Percentiles rank a stretch among this genome's conserved stretches.
Conservation (phyloP, 495 filamentous ascomycete species). For the Aspergillus leporis region DNA sequence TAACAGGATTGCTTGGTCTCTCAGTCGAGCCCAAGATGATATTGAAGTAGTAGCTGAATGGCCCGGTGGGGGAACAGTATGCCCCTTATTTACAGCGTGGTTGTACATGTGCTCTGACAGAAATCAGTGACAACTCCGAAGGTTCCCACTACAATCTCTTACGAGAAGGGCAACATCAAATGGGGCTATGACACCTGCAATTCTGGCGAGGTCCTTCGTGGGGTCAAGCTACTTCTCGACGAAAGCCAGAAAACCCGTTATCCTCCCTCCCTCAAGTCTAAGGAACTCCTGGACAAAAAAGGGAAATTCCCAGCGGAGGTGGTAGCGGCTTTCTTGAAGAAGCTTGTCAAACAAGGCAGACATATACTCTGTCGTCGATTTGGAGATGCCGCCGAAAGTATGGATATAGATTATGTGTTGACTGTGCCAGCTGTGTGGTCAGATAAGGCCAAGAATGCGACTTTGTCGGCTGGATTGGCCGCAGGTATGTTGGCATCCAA, state of each 20-base stretch:
- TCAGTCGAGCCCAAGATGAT: conserved; percentile 23
- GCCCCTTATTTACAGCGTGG: conserved; percentile 2
- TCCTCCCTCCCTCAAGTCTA: conserved; percentile 18
- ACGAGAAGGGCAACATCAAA: conserved; percentile 27
- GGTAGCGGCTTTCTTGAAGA: conserved; percentile 38
- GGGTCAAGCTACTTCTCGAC: conserved; percentile 43
- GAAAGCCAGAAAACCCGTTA: conserved; percentile 21
- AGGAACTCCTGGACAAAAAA: conserved; percentile 18
- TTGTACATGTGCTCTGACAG: background rate
- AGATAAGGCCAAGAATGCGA: conserved; percentile 50
- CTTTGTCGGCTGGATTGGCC: conserved; percentile 40
- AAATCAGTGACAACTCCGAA: conserved; percentile 41
- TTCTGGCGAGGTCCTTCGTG: conserved; percentile 25
- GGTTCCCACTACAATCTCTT: conserved; percentile 49
- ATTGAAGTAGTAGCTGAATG: conserved; percentile 38
- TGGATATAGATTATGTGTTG: conserved; percentile 39
- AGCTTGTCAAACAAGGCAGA: conserved; percentile 38
- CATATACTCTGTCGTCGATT: conserved; percentile 31
- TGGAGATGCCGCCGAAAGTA: conserved; percentile 15
- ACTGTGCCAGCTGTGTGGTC: conserved; percentile 60
- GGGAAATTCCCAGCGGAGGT: conserved; percentile 35
- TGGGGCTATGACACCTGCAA: conserved; percentile 46
- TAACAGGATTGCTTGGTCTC: conserved; percentile 23
- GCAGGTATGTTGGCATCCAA: conserved; percentile 46
- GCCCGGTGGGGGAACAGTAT: conserved; percentile 32